Evolutionary conservation across 345 rosid species (phyloP).

Genomic region (Boechera retrofracta): DNA sequence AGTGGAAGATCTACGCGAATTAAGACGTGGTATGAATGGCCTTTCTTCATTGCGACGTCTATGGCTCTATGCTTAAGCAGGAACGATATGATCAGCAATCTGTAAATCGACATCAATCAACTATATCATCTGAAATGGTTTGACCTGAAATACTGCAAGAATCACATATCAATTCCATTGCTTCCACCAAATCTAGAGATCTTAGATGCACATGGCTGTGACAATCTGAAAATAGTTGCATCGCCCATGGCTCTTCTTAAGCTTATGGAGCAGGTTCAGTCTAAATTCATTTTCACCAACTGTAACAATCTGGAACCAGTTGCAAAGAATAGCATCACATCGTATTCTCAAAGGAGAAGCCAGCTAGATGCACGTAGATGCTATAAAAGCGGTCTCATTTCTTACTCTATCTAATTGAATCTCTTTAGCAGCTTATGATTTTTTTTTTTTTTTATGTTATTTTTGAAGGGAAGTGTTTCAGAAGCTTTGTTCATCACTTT

Average conservation of each 20-base stretch:
- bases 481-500: constrained; percentile 27
- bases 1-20: background rate
- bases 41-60: constrained; percentile 9
- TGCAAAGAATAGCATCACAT: constrained; percentile 34
- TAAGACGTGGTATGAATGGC: background rate
- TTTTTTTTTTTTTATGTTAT: background rate
- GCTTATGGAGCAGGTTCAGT: constrained; percentile 35
- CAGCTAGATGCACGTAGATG: constrained; percentile 16
- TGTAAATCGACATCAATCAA: constrained; percentile 16
- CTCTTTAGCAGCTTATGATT: background rate
- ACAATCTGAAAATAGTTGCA: constrained; percentile 18
- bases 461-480: constrained; percentile 23
- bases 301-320: constrained; percentile 28
- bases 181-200: too few relatives aligned
- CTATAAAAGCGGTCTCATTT: constrained; percentile 26
- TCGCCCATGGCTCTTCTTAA: background rate
- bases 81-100: constrained; percentile 23
- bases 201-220: too few relatives aligned
- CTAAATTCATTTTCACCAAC: constrained; percentile 37
- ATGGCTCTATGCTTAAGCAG: constrained; percentile 31
- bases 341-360: constrained; percentile 25
- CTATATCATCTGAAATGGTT: constrained; percentile 21
- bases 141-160: constrained; percentile 28
- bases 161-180: constrained; percentile 25
- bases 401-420: background rate